Evolutionary conservation across 257 asterid genomes (phyloP).

Genomic region (Gynochthodes officinalis): DNA sequence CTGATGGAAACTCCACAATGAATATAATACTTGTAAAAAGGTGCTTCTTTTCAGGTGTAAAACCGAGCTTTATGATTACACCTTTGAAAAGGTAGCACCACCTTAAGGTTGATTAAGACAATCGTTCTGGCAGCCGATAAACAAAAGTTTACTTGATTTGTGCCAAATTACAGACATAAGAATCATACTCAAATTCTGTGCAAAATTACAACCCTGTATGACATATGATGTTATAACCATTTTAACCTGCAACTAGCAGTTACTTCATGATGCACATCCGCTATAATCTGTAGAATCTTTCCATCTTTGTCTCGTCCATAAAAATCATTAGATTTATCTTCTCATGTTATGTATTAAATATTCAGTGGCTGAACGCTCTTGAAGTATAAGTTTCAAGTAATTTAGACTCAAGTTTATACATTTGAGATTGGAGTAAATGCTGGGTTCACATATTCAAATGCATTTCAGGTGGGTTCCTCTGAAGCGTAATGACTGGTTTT

Average conservation of each 20-base stretch:
- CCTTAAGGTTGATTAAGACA: background rate
- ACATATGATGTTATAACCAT: background rate
- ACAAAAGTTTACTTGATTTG: background rate
- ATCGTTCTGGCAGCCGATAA: background rate
- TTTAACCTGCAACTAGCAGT: background rate
- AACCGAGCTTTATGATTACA: background rate
- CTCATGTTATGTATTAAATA: background rate
- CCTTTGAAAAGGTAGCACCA: background rate
- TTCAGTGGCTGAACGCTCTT: background rate
- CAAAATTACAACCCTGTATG: background rate
- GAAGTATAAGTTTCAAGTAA: background rate
- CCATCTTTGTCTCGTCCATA: background rate
- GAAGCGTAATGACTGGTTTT: constrained; percentile 96
- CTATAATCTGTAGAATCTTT: background rate
- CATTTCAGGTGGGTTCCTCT: constrained; percentile 86
- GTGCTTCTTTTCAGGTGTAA: background rate
- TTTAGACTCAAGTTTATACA: background rate
- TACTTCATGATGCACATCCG: background rate
- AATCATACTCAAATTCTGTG: background rate
- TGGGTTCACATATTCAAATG: constrained; percentile 16
- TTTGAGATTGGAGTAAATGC: background rate
- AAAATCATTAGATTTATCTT: background rate
- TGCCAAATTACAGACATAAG: background rate
- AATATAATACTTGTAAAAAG: background rate
- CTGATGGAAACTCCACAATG: background rate